Conservation (phyloP, 2,329 filamentous ascomycete genomes). For the Sclerotinia trifoliorum region DNA sequence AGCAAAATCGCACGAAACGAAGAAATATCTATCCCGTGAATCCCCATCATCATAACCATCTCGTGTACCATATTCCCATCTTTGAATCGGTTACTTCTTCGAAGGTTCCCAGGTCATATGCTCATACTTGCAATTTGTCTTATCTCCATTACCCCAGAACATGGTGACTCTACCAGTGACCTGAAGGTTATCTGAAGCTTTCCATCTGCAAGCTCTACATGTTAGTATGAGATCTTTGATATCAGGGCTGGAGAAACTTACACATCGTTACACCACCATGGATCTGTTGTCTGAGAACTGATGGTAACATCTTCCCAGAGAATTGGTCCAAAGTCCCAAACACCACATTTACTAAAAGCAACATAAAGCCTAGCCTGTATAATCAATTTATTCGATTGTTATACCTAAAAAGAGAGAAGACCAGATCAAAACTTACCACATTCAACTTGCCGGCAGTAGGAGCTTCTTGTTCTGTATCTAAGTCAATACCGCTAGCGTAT, state of each 20-base stretch:
- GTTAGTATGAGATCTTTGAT: not conserved
- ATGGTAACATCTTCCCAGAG: conserved; percentile 18
- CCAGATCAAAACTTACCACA: not conserved
- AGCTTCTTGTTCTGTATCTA: not conserved
- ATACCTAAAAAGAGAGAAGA: not conserved
- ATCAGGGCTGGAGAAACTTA: not conserved
- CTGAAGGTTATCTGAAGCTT: not conserved
- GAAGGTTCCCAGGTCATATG: conserved; percentile 1
- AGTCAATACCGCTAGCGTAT: not conserved
- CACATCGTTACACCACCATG: conserved; percentile 1
- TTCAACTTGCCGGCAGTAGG: not conserved
- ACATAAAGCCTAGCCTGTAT: conserved; percentile 25
- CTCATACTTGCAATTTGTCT: not conserved
- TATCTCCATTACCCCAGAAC: conserved; percentile 2
- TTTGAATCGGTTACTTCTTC: not conserved
- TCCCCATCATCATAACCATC: not conserved
- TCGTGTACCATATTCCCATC: not conserved
- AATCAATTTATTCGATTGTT: not conserved
- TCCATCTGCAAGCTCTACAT: not conserved
- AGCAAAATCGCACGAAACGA: not conserved
- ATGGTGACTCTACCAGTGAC: not conserved
- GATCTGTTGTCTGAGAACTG: not conserved
- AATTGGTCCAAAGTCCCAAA: conserved; percentile 32
- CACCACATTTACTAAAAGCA: not conserved
- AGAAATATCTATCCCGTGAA: not conserved